Percentiles rank a stretch among this genome's conserved stretches.
Conservation (phyloP, 306 rosid species). For the Sicyos edulis region DNA sequence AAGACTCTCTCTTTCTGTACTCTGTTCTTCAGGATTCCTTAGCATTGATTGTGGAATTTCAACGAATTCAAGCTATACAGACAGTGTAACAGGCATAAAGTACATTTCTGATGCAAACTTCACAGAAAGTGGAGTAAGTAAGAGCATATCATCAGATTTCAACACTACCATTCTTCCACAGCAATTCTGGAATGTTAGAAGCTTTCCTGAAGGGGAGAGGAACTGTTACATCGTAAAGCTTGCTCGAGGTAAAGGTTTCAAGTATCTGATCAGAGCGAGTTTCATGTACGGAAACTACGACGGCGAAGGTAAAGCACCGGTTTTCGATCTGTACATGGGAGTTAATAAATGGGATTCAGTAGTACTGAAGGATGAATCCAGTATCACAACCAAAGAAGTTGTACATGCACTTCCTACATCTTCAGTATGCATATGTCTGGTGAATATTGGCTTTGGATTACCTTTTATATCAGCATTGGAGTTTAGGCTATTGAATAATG, state of each 20-base stretch:
- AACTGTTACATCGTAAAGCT: slow-evolving; percentile 29
- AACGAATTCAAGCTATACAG: slow-evolving; percentile 23
- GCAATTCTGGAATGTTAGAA: slow-evolving; percentile 23
- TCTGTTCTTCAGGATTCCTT: slow-evolving; percentile 27
- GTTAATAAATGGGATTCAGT: slow-evolving; percentile 25
- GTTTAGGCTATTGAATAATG: slow-evolving; percentile 31
- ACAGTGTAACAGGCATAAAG: slow-evolving; percentile 21
- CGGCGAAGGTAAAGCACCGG: not conserved
- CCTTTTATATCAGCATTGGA: slow-evolving; percentile 46
- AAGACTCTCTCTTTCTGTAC: not conserved
- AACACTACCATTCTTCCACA: slow-evolving; percentile 16
- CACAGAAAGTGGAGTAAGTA: slow-evolving; percentile 16
- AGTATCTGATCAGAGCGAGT: slow-evolving; percentile 26
- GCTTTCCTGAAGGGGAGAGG: slow-evolving; percentile 29
- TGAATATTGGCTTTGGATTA: slow-evolving; percentile 36
- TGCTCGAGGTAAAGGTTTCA: slow-evolving; percentile 18
- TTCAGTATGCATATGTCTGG: slow-evolving; percentile 35
- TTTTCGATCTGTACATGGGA: slow-evolving; percentile 25
- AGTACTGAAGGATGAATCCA: too few relatives aligned
- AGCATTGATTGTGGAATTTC: slow-evolving; percentile 33
- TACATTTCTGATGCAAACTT: slow-evolving; percentile 25
- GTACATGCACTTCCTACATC: slow-evolving; percentile 24
- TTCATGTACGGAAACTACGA: slow-evolving; percentile 30
- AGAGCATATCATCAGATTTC: slow-evolving; percentile 20
- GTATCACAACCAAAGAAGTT: slow-evolving; percentile 12